Conservation (phyloP, 2,329 filamentous ascomycete species). For the Sphaerulina vaccinii region DNA sequence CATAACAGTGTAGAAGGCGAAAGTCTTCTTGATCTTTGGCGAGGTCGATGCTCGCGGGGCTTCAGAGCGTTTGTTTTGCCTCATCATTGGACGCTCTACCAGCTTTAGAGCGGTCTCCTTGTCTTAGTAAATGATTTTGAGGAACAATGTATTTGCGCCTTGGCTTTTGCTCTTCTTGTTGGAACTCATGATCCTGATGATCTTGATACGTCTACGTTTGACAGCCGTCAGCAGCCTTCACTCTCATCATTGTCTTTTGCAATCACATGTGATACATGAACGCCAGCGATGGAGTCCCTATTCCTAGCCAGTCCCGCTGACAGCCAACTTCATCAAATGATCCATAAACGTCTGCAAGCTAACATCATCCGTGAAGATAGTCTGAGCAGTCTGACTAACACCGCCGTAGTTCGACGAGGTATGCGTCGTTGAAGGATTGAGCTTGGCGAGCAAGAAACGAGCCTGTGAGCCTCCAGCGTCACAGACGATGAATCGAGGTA, state of each 20-base stretch:
- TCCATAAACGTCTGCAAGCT: slow-evolving; percentile 99
- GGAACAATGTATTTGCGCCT: no score
- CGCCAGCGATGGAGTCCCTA: no score
- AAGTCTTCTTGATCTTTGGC: no score
- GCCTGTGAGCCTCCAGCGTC: slow-evolving; percentile 98
- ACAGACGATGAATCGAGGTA: slow-evolving; percentile 96
- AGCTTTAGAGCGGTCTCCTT: no score
- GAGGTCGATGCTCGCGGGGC: no score
- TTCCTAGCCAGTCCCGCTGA: slow-evolving; percentile 39
- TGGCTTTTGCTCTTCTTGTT: not conserved
- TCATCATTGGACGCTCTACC: no score
- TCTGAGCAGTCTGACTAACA: slow-evolving; percentile 86
- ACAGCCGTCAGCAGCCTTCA: not conserved
- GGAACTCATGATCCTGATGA: not conserved
- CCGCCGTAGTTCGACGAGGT: slow-evolving; percentile 90
- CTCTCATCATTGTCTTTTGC: not conserved
- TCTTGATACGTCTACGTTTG: not conserved
- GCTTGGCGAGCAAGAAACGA: slow-evolving; percentile 92
- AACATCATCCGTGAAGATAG: slow-evolving; percentile 98
- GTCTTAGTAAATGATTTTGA: no score
- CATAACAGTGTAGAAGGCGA: no score
- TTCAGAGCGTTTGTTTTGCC: no score
- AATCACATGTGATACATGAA: not conserved
- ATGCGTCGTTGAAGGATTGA: slow-evolving; percentile 96
- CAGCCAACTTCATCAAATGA: slow-evolving; percentile 84